phyloP scores from a whole-genome alignment of 371 early-diverging fungal genomes.

The Rhizopus arrhizus region DNA sequence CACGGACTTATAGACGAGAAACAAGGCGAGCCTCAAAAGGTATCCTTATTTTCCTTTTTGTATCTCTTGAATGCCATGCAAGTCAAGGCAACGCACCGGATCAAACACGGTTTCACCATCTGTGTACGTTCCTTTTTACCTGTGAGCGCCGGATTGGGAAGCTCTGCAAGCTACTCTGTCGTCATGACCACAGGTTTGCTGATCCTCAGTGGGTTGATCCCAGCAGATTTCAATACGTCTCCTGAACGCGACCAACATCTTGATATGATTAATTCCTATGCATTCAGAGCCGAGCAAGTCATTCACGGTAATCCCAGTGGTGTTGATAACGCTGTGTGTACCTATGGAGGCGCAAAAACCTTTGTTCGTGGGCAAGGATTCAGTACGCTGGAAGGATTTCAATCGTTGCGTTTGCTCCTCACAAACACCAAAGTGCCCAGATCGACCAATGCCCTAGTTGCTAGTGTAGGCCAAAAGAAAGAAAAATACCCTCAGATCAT shows the following conservation, averaged over 20 bases:
- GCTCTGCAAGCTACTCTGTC: conserved; percentile 91
- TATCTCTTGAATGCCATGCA: conserved; percentile 40
- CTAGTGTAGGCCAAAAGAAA: conserved; percentile 69
- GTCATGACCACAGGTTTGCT: conserved; percentile 79
- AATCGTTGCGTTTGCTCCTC: conserved; percentile 72
- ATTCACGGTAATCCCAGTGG: conserved; percentile 97
- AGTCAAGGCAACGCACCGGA: conserved; percentile 17
- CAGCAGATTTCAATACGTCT: conserved; percentile 23
- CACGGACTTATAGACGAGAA: conserved; percentile 15
- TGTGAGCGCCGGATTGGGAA: conserved; percentile 95
- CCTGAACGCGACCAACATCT: conserved; percentile 24
- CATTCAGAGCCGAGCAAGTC: conserved; percentile 89
- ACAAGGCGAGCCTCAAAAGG: conserved; percentile 26
- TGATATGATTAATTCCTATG: conserved; percentile 78
- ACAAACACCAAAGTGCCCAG: conserved; percentile 89
- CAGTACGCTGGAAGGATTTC: conserved; percentile 56
- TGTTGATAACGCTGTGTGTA: conserved; percentile 89
- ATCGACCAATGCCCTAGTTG: conserved; percentile 85
- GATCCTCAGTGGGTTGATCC: conserved; percentile 46
- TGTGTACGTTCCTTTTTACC: conserved; percentile 80
- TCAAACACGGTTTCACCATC: conserved; percentile 56
- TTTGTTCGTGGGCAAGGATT: conserved; percentile 60
- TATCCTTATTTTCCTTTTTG: conserved; percentile 50
- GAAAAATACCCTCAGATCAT: conserved; percentile 70
- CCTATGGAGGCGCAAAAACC: conserved; percentile 74